Base-by-base conservation (phyloP, 164 flowering plant genomes). In the Warburgia ugandensis region DNA sequence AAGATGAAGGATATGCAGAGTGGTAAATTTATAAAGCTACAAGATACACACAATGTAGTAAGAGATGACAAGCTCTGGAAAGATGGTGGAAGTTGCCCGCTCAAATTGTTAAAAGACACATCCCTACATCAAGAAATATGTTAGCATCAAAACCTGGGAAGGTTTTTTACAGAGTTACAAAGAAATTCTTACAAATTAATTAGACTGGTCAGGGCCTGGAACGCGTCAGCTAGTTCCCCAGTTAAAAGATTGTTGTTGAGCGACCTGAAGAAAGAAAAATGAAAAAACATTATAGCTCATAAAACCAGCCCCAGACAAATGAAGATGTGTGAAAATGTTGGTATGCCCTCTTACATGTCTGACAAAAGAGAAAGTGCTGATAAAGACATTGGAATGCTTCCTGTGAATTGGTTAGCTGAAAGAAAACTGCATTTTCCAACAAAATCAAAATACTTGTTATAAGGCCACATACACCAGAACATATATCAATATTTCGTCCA, bases 341-440 rank as follows among this genome's bases (percentile, higher is more conserved):
- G 8, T 26, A 28, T 29, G 26, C 28, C 22, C 25, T 62, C 79
- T 63, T 65, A 92, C 99, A 92, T 66, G 59, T 58, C 92, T 25
- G 74, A 35, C 49, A 87, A 59, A 38, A 66, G 69, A 51, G 63
- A 66, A 43, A 85, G 66, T n/a, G 70, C 50, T 21, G 88, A 68
- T 33, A 92, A 45, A 45, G 88, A 67, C 66, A 52, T 67, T 16
- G 99, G 99, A 54, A 92, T 79, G 65, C 75, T 84, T 69, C 99
- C 99, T 12, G 73, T 62, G 42, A 92, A 74, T 50, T 79, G 71
- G 60, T 92, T 92, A 63, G 66, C 88, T 61, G 99, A 79, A 76
- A 92, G 97, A 70, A 84, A 84, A 68, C 99, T 92, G 83, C 36
- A 29, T 2, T 17, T 16, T 12, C 6, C 9, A 29, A 39, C 22